Conservation (phyloP, 2,329 filamentous ascomycete genomes). For the Uncinocarpus reesii region DNA sequence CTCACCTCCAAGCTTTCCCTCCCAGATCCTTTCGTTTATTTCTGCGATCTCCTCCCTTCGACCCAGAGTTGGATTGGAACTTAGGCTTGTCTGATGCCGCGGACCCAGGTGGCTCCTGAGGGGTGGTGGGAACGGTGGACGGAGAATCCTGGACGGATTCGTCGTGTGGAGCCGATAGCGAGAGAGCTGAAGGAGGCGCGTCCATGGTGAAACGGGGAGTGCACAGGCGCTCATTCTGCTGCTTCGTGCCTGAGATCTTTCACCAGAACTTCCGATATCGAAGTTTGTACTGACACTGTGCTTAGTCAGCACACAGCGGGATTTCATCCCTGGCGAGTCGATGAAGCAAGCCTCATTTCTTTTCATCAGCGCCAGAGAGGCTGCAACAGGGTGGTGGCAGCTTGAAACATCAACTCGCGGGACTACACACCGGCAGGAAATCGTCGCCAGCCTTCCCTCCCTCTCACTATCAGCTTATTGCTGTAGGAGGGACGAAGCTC, state of each 20-base stretch:
- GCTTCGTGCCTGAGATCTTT: no score
- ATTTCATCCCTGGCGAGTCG: background rate
- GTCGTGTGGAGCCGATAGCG: constrained; percentile 1
- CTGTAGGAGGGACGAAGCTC: constrained; percentile 1
- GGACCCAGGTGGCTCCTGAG: constrained; percentile 1
- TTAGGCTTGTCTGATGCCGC: background rate
- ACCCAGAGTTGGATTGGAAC: constrained; percentile 1
- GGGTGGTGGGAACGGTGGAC: background rate
- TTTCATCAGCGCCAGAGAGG: background rate
- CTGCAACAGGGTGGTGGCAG: background rate
- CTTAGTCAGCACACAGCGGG: background rate
- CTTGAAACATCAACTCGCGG: background rate
- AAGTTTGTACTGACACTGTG: background rate
- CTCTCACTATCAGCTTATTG: constrained; percentile 10
- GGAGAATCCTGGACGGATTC: constrained; percentile 1
- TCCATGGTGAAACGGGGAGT: constrained; percentile 14
- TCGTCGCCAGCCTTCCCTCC: background rate
- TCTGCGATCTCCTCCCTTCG: constrained; percentile 24
- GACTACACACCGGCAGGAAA: background rate
- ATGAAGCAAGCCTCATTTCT: background rate
- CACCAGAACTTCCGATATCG: background rate
- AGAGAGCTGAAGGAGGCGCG: constrained; percentile 11
- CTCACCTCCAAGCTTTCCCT: constrained; percentile 53
- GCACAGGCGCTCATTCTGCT: constrained; percentile 12
- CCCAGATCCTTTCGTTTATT: constrained; percentile 59